These are phyloP conservation scores for Candida glaebosa DNA, from an alignment of 805 yeast genomes.

Conservation along the genomic window DNA sequence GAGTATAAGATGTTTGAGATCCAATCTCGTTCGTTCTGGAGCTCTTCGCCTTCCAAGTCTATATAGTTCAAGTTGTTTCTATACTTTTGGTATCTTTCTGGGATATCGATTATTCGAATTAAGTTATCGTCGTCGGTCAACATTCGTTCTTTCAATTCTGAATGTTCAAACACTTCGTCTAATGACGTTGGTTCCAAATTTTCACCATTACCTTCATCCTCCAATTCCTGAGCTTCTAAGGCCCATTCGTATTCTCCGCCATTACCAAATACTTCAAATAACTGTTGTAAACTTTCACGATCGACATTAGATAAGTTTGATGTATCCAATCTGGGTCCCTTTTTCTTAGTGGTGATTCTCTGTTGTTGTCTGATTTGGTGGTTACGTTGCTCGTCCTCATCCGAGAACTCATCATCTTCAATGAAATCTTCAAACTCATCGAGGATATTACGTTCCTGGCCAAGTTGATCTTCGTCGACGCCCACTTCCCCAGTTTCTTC, in stretches of 20 bases:
- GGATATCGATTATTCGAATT: slow-evolving; percentile 82
- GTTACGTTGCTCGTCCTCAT: slow-evolving; percentile 62
- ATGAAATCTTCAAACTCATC: slow-evolving; percentile 96
- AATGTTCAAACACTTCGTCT: slow-evolving; percentile 90
- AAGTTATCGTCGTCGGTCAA: slow-evolving; percentile 89
- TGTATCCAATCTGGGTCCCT: slow-evolving; percentile 49
- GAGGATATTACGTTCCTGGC: slow-evolving; percentile 35
- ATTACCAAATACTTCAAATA: slow-evolving; percentile 93
- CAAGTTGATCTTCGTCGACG: slow-evolving; percentile 26
- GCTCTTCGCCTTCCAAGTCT: slow-evolving; percentile 67
- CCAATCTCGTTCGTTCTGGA: slow-evolving; percentile 75
- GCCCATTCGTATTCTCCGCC: slow-evolving; percentile 99
- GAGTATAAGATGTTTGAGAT: slow-evolving; percentile 58
- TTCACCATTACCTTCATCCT: slow-evolving; percentile 52
- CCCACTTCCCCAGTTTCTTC: slow-evolving; percentile 21
- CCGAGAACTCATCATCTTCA: slow-evolving; percentile 94
- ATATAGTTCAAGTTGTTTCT: slow-evolving; percentile 66
- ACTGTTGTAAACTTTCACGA: slow-evolving; percentile 86
- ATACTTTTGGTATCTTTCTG: slow-evolving; percentile 84
- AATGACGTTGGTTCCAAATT: slow-evolving; percentile 58
- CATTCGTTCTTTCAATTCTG: slow-evolving; percentile 86
- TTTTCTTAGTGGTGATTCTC: slow-evolving; percentile 20
- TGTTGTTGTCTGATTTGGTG: slow-evolving; percentile 30
- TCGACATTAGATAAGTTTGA: slow-evolving; percentile 64
- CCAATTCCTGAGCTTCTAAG: slow-evolving; percentile 77